phyloP scores from a whole-genome alignment of 1,284 basidiomycete species.

The Apiotrichum domesticum region DNA sequence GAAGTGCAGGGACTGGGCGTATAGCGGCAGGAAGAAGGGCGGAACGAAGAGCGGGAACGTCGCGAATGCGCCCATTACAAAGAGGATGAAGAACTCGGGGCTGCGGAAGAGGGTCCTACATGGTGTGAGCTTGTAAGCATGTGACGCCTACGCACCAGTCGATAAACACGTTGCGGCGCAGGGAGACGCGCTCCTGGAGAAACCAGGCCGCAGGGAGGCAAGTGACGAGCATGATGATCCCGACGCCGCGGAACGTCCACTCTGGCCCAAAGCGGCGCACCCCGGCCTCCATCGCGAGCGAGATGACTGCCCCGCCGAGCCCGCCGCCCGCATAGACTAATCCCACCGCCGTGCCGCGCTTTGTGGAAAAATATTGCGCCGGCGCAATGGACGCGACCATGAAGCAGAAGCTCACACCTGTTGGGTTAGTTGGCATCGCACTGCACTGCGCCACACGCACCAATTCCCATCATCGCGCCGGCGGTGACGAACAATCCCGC shows the following conservation, averaged over 20 bases:
- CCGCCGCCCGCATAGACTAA: constrained; percentile 40
- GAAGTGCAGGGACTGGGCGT: constrained; percentile 32
- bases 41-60: constrained; percentile 44
- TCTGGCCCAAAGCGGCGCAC: constrained; percentile 27
- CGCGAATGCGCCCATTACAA: constrained; percentile 31
- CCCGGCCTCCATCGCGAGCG: constrained; percentile 28
- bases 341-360: constrained; percentile 36
- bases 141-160: constrained; percentile 5
- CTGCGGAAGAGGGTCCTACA: constrained; percentile 31
- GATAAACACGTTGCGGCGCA: constrained; percentile 2
- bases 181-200: constrained; percentile 3
- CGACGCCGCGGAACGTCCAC: constrained; percentile 16
- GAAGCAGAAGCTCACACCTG: constrained; percentile 22
- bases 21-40: constrained; percentile 44
- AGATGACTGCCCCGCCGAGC: constrained; percentile 37
- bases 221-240: constrained; percentile 3
- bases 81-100: constrained; percentile 32
- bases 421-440: neutral
- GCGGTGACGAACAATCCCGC: constrained; percentile 24
- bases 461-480: constrained; percentile 25
- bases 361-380: constrained; percentile 33
- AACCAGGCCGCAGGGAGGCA: constrained; percentile 14
- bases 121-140: neutral
- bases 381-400: constrained; percentile 21
- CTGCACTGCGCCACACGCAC: neutral